Conservation (phyloP, 192 early-diverging fungal genomes). For the Dimargaris verticillata region DNA sequence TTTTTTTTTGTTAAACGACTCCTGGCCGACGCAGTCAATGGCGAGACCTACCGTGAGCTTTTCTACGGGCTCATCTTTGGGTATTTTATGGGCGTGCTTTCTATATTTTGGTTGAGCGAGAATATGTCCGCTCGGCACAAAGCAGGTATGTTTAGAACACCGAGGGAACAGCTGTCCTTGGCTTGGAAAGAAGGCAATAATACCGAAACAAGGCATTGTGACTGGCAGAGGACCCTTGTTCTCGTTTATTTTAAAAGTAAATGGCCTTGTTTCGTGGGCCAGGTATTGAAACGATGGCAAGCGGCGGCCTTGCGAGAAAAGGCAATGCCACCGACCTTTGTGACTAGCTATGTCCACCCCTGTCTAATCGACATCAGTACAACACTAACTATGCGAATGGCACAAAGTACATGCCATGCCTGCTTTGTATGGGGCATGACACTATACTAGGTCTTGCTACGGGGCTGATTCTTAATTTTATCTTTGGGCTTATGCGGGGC, state of each 20-base stretch:
- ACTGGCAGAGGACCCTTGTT: neutral
- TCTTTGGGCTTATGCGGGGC: neutral
- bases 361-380: neutral
- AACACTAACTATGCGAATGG: neutral
- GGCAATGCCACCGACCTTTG: neutral
- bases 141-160: slow-evolving; percentile 23
- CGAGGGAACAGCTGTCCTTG: too few relatives aligned
- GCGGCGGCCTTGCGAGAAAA: neutral
- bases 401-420: neutral
- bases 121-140: slow-evolving; percentile 29
- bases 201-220: neutral
- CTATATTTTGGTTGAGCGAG: slow-evolving; percentile 36
- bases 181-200: neutral
- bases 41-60: slow-evolving; percentile 35
- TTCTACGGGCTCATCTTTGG: slow-evolving; percentile 35
- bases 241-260: neutral
- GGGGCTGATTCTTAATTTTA: slow-evolving; percentile 5
- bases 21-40: neutral
- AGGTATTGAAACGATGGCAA: neutral
- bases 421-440: neutral
- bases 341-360: neutral
- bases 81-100: slow-evolving; percentile 35
- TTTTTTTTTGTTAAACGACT: too few relatives aligned
- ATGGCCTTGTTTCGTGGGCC: too few relatives aligned
- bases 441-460: neutral